Conservation (phyloP, 441 rosid genomes). For the Populus hybrid region DNA sequence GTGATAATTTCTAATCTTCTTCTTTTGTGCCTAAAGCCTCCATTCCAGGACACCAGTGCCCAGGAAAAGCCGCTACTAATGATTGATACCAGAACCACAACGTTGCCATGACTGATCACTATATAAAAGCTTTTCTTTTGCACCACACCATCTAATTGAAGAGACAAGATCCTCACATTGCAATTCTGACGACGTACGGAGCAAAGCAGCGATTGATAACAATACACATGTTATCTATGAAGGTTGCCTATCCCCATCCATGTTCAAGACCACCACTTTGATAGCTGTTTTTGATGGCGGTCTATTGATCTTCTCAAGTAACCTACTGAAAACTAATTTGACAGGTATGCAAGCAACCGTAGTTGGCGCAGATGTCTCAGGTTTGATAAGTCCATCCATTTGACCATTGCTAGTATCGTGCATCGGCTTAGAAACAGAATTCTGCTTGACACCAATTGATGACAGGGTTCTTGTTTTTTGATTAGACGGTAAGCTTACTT, state of each 20-base stretch:
- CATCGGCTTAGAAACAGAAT: conserved; percentile 29
- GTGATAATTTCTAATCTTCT: conserved; percentile 13
- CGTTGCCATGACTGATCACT: not conserved
- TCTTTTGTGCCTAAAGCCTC: conserved; percentile 19
- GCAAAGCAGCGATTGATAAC: conserved; percentile 31
- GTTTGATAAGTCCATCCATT: conserved; percentile 63
- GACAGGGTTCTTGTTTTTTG: conserved; percentile 87
- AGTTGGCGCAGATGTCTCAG: conserved; percentile 62
- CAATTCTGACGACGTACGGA: conserved; percentile 8
- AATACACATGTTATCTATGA: conserved; percentile 39
- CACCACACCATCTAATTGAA: conserved; percentile 4
- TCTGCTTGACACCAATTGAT: conserved; percentile 64
- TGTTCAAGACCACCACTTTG: conserved; percentile 39
- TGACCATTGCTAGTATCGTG: conserved; percentile 27
- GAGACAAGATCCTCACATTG: conserved; percentile 8
- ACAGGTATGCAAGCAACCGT: conserved; percentile 98
- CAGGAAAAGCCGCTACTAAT: not conserved
- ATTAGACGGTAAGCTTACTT: conserved; percentile 52
- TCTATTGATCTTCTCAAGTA: conserved; percentile 98
- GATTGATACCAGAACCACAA: not conserved
- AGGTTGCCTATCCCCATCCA: conserved; percentile 39
- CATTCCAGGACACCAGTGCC: conserved; percentile 1
- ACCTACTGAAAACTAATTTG: conserved; percentile 91
- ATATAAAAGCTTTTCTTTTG: not conserved
- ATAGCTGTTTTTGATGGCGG: conserved; percentile 67